These are phyloP conservation scores for Myxozyma sirexii DNA, from an alignment of 805 yeast genomes.

Conservation along the genomic window DNA sequence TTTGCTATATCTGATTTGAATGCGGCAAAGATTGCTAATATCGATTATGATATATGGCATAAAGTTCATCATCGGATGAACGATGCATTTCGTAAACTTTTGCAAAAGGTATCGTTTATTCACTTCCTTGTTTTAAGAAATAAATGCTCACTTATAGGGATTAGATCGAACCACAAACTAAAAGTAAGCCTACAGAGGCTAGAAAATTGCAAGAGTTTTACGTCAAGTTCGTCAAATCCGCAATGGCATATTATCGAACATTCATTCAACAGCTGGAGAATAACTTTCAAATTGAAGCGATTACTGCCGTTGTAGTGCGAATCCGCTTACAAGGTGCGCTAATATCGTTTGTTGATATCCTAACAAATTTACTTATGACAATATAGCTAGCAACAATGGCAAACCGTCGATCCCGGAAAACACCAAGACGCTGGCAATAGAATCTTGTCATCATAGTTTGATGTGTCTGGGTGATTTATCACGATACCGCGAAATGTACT, in stretches of 20 bases:
- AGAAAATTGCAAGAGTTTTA: constrained; percentile 27
- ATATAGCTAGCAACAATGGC: background rate
- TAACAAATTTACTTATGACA: background rate
- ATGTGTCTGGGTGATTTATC: constrained; percentile 36
- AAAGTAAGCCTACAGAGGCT: constrained; percentile 22
- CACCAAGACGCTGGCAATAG: constrained; percentile 7
- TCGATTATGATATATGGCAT: constrained; percentile 26
- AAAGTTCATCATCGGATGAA: constrained; percentile 22
- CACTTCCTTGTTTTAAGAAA: no score
- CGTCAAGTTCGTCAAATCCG: constrained; percentile 24
- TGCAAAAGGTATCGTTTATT: constrained; percentile 17
- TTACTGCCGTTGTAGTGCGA: constrained; percentile 16
- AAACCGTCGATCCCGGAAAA: background rate
- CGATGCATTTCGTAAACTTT: constrained; percentile 17
- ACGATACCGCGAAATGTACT: constrained; percentile 31
- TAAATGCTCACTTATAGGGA: background rate
- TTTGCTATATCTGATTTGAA: constrained; percentile 13
- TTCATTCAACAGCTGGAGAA: constrained; percentile 20
- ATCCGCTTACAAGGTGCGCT: constrained; percentile 18
- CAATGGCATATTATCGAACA: constrained; percentile 22
- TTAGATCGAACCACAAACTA: constrained; percentile 18
- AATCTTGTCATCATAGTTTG: constrained; percentile 27
- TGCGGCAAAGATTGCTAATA: constrained; percentile 14
- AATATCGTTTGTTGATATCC: background rate
- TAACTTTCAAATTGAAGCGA: constrained; percentile 18